These are phyloP conservation scores for Smallanthus sonchifolius DNA, from an alignment of 129 eudicot genomes.

Conservation along the genomic window DNA sequence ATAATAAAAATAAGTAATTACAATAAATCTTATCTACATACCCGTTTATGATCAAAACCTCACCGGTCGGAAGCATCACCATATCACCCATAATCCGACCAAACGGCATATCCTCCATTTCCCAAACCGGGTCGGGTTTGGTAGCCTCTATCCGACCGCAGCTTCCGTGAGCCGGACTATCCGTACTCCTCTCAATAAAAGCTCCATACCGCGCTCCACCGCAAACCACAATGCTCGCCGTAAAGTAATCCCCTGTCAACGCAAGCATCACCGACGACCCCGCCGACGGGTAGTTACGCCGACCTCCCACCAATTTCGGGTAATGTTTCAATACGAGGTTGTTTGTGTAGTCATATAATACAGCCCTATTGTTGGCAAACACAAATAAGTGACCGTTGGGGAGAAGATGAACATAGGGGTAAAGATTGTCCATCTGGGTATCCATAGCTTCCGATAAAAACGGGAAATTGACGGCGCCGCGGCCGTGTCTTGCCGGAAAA, in stretches of 20 bases:
- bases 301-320: conserved; percentile 66
- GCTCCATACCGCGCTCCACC: conserved; percentile 83
- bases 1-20: too few species aligned
- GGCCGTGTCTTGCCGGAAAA: conserved; percentile 41
- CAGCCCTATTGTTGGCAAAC: conserved; percentile 70
- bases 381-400: conserved; percentile 64
- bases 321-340: conserved; percentile 32
- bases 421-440: conserved; percentile 64
- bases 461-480: conserved; percentile 42
- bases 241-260: conserved; percentile 45
- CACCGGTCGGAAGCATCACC: conserved; percentile 78
- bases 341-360: conserved; percentile 38
- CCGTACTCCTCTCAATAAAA: conserved; percentile 33
- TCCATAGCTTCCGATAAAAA: conserved; percentile 47
- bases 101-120: conserved; percentile 84
- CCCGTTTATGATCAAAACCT: conserved; percentile 68
- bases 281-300: conserved; percentile 81
- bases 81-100: conserved; percentile 86
- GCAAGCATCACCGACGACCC: conserved; percentile 83
- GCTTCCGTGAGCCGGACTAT: conserved; percentile 49
- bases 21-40: too few species aligned
- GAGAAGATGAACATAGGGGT: conserved; percentile 73
- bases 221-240: conserved; percentile 56
- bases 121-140: conserved; percentile 56
- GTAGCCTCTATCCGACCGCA: conserved; percentile 75